Evolutionary conservation across 805 yeast genomes (phyloP), one percentile per base, ranked within the genome.

Genomic region (Spathaspora hagerdaliae): DNA sequence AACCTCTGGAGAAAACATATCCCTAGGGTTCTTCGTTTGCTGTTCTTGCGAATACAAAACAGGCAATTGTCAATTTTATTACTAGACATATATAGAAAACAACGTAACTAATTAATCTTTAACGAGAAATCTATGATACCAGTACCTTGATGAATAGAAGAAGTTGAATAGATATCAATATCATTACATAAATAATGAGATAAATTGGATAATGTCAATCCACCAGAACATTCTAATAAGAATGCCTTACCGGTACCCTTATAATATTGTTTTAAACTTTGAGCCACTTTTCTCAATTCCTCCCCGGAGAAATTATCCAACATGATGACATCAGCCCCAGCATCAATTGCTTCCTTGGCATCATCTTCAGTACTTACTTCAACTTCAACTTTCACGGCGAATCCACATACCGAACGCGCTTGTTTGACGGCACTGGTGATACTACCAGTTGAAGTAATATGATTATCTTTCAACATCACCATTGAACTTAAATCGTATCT

Each of bases 391-490:
- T 91, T 91, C 34, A 85, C 75, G 2, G 96, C 79, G 65, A 91
- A 91, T 3, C 98, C 98, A 59, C 89, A 87, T 0, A 83, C 96
- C 11, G 72, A 71, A 45, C 88, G 77, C 1, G 98, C 97, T 48
- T 76, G 75, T 31, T 67, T 55, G 7, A 92, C 92, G 1, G 98
- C 97, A 39, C 76, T 70, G 3, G 96, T 86, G 50, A 91, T 92
- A 27, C 96, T 88, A 0, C 97, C 97, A 2, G 95, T 87, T 4
- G 96, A 83, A 82, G 94, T 87, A 36, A 91, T 77, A 60, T 92
- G 98, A 63, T 91, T 91, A 60, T 91, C 98, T 64, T 91, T 91
- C 55, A 91, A 77, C 98, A 92, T 91, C 2, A 92, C 91, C 98
- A 91, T 91, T 1, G 94, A 79, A 38, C 94, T 83, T 46, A 91